Conservation (phyloP, 805 yeast species). For the Ogataea henricii region DNA sequence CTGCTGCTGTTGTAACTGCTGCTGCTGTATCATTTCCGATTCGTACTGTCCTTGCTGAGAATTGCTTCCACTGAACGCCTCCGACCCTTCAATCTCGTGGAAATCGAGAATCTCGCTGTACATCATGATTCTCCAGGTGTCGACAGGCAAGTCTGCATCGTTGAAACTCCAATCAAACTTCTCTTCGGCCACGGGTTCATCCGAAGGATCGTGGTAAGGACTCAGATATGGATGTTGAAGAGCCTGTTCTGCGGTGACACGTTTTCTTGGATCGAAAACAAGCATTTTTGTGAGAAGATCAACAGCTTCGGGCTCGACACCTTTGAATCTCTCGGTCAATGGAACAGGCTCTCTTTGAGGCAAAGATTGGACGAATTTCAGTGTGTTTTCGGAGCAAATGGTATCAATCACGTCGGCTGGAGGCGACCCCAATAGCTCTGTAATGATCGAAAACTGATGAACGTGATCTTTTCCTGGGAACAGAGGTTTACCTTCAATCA, state of each 20-base stretch:
- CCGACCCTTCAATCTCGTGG: slow-evolving; percentile 75
- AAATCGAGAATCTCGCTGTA: slow-evolving; percentile 94
- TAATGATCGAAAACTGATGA: slow-evolving; percentile 95
- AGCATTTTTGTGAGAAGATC: slow-evolving; percentile 88
- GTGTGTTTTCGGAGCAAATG: slow-evolving; percentile 92
- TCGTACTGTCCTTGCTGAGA: slow-evolving; percentile 25
- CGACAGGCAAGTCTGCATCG: slow-evolving; percentile 96
- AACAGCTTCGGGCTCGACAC: slow-evolving; percentile 81
- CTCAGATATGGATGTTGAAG: slow-evolving; percentile 87
- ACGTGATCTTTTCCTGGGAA: slow-evolving; percentile 99
- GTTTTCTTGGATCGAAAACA: slow-evolving; percentile 90
- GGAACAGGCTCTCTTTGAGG: slow-evolving; percentile 95
- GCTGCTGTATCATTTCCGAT: slow-evolving; percentile 29
- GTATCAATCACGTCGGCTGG: slow-evolving; percentile 96
- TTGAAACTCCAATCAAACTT: slow-evolving; percentile 98
- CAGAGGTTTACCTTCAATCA: slow-evolving; percentile 95
- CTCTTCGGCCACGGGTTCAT: slow-evolving; percentile 92
- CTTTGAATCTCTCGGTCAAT: slow-evolving; percentile 75
- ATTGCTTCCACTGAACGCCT: slow-evolving; percentile 20
- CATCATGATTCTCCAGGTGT: slow-evolving; percentile 99
- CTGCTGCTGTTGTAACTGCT: slow-evolving; percentile 18
- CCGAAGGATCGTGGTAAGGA: slow-evolving; percentile 96
- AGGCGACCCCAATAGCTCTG: slow-evolving; percentile 91
- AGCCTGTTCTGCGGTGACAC: slow-evolving; percentile 91
- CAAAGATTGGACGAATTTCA: slow-evolving; percentile 89